Evolutionary conservation across 2,329 filamentous ascomycete genomes (phyloP).

Genomic region (Allantophomopsis lycopodina): DNA sequence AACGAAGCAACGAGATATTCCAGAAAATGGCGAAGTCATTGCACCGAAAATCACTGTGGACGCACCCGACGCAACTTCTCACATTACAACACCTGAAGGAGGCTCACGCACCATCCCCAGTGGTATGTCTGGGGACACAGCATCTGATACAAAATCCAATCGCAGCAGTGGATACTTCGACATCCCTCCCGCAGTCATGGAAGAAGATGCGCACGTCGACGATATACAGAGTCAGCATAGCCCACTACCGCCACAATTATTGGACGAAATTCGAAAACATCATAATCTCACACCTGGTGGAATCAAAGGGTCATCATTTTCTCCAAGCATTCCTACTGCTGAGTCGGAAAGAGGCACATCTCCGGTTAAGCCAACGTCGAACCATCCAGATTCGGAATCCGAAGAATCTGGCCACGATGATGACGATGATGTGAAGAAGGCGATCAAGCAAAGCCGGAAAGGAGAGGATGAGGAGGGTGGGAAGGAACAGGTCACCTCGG

Average conservation of each 20-base stretch:
- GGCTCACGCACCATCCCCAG: not conserved
- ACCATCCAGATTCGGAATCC: not conserved
- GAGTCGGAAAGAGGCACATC: conserved; percentile 11
- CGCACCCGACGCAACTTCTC: not conserved
- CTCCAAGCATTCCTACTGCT: conserved; percentile 15
- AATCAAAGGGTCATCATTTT: conserved; percentile 16
- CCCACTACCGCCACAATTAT: conserved; percentile 14
- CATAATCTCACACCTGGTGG: conserved; percentile 17
- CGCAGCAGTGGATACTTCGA: not conserved
- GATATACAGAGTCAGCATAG: not conserved
- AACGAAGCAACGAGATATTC: not conserved
- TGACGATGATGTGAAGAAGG: conserved; percentile 60
- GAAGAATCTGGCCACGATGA: conserved; percentile 10
- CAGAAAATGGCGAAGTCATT: not conserved
- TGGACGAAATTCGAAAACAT: conserved; percentile 16
- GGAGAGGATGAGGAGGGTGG: conserved; percentile 47
- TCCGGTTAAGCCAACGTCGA: conserved; percentile 2
- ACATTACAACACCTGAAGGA: not conserved
- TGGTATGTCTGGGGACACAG: not conserved
- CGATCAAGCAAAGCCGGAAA: conserved; percentile 39
- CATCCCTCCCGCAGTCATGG: not conserved
- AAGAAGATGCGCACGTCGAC: not conserved
- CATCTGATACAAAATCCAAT: not conserved
- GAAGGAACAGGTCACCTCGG: conserved; percentile 78
- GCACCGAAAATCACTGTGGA: not conserved